Percentiles rank a stretch among this genome's conserved stretches.
Conservation (phyloP, 2,329 filamentous ascomycete species). For the Alternaria consortialis region DNA sequence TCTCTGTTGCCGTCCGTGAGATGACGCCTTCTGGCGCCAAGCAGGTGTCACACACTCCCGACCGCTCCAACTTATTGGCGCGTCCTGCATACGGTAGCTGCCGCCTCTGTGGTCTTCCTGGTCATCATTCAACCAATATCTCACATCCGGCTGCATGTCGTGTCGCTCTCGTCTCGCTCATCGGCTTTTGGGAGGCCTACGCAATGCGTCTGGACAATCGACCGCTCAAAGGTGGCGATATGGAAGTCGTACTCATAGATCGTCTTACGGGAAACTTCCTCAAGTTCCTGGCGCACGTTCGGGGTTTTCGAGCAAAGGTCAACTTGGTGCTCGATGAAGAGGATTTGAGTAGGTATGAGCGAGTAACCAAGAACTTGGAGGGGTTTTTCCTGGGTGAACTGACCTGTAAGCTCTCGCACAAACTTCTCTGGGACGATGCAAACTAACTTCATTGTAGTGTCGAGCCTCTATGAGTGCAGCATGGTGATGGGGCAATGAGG, state of each 20-base stretch:
- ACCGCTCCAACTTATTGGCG: conserved; percentile 31
- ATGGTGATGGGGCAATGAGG: conserved; percentile 1
- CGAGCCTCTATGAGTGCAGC: conserved; percentile 23
- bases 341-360: conserved; percentile 16
- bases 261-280: conserved; percentile 28
- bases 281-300: conserved; percentile 27
- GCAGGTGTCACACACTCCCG: conserved; percentile 17
- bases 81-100: conserved; percentile 23
- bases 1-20: conserved; percentile 26
- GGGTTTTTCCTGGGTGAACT: conserved; percentile 23
- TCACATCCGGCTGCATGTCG: conserved; percentile 20
- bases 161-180: conserved; percentile 21
- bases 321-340: conserved; percentile 15
- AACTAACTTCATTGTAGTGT: conserved; percentile 16
- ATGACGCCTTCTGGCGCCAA: conserved; percentile 27
- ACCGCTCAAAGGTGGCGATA: conserved; percentile 13
- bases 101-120: conserved; percentile 29
- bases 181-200: conserved; percentile 35
- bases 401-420: conserved; percentile 18
- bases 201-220: conserved; percentile 26
- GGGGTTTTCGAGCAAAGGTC: conserved; percentile 23
- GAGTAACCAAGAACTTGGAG: conserved; percentile 16
- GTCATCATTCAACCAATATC: conserved; percentile 25
- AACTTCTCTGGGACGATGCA: neutral
- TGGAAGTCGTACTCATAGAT: conserved; percentile 29